phyloP scores from a whole-genome alignment of 345 rosid genomes.

The Anacardium occidentale region DNA sequence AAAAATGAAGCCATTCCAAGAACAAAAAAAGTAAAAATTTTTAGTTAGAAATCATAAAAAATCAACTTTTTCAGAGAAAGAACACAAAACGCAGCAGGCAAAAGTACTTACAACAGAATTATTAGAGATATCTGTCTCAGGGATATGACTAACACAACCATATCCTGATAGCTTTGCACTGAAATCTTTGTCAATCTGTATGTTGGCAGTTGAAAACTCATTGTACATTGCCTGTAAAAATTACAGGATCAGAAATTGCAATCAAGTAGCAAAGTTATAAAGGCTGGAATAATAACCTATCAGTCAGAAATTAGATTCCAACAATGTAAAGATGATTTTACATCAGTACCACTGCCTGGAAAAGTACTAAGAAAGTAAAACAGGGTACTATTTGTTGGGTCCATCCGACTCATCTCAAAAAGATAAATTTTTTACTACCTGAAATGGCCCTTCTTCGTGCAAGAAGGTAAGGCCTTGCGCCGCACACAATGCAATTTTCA shows the following conservation, averaged over 20 bases:
- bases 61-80: not conserved
- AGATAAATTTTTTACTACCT: conserved; percentile 44
- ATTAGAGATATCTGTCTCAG: conserved; percentile 65
- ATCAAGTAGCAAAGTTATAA: not conserved
- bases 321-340: not conserved
- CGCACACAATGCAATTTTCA: conserved; percentile 85
- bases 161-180: conserved; percentile 98
- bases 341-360: not conserved
- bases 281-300: not conserved
- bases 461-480: conserved; percentile 89
- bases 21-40: not conserved
- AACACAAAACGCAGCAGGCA: not conserved
- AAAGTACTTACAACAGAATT: conserved; percentile 48
- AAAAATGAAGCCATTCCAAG: not conserved
- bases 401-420: not conserved
- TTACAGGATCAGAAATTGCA: conserved; percentile 9
- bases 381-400: not conserved
- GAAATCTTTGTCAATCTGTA: conserved; percentile 94
- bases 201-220: conserved; percentile 87
- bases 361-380: not conserved
- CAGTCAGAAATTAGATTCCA: no score
- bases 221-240: conserved; percentile 88
- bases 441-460: conserved; percentile 99
- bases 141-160: conserved; percentile 80
- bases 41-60: no score